Conservation (phyloP, 805 yeast genomes). For the Wickerhamiella parazyma region DNA sequence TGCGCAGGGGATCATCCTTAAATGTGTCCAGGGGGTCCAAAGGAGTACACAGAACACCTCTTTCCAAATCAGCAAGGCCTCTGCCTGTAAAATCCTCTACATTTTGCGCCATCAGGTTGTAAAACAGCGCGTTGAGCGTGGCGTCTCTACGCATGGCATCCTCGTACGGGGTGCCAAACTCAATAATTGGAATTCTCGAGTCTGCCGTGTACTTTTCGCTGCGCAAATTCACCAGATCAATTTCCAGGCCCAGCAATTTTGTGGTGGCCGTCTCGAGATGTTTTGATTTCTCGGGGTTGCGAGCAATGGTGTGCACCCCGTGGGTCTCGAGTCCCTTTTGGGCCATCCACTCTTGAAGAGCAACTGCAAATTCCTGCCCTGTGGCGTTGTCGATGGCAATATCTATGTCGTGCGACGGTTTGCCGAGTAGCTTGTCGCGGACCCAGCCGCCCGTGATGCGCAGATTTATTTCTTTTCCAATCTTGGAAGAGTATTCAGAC, state of each 20-base stretch:
- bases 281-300: slow-evolving; percentile 90
- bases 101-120: slow-evolving; percentile 50
- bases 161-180: slow-evolving; percentile 79
- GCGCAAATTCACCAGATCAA: slow-evolving; percentile 87
- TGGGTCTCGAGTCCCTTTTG: slow-evolving; percentile 20
- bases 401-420: slow-evolving; percentile 74
- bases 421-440: slow-evolving; percentile 77
- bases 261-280: slow-evolving; percentile 96
- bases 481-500: slow-evolving; percentile 16
- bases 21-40: slow-evolving; percentile 74
- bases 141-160: slow-evolving; percentile 94
- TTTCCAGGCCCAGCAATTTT: slow-evolving; percentile 63
- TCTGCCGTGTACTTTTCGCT: slow-evolving; percentile 73
- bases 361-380: slow-evolving; percentile 74
- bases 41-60: slow-evolving; percentile 76
- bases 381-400: slow-evolving; percentile 75
- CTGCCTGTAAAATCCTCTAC: slow-evolving; percentile 76
- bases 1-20: slow-evolving; percentile 86
- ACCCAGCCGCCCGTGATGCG: slow-evolving; percentile 99
- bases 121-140: slow-evolving; percentile 83
- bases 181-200: slow-evolving; percentile 72
- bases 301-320: slow-evolving; percentile 66
- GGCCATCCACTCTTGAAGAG: slow-evolving; percentile 38
- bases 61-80: slow-evolving; percentile 59
- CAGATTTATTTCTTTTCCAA: slow-evolving; percentile 31